Evolutionary conservation across 192 early-diverging fungal genomes (phyloP).

Genomic region (Backusella luteola): DNA sequence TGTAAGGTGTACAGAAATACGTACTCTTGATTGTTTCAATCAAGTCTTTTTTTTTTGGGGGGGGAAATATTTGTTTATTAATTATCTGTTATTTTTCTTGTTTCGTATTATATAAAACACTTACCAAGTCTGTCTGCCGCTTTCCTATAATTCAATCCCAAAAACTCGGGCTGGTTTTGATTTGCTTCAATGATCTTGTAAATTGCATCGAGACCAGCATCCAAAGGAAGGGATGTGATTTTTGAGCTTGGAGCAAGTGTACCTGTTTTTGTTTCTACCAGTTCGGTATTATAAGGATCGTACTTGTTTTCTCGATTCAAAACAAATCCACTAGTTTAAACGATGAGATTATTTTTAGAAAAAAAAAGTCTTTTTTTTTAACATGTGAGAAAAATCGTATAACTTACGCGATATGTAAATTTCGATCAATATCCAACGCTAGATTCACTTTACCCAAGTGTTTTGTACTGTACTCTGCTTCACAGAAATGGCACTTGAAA

Average conservation of each 20-base stretch:
- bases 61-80: background rate
- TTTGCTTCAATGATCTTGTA: background rate
- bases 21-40: background rate
- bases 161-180: background rate
- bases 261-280: background rate
- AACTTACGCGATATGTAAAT: background rate
- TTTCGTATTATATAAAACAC: background rate
- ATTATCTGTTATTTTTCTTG: background rate
- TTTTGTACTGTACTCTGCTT: background rate
- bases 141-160: background rate
- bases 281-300: background rate
- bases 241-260: background rate
- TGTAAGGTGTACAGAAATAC: background rate
- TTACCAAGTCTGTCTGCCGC: background rate
- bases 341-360: background rate
- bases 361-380: background rate
- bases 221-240: background rate
- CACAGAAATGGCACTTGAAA: background rate
- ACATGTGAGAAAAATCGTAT: background rate
- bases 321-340: background rate
- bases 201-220: background rate
- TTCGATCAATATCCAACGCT: background rate
- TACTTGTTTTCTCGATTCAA: conserved; percentile 4
- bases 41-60: background rate
- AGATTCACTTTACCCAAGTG: background rate